Evolutionary conservation across 2,329 filamentous ascomycete species (phyloP).

Genomic region (Aschersonia sp.): DNA sequence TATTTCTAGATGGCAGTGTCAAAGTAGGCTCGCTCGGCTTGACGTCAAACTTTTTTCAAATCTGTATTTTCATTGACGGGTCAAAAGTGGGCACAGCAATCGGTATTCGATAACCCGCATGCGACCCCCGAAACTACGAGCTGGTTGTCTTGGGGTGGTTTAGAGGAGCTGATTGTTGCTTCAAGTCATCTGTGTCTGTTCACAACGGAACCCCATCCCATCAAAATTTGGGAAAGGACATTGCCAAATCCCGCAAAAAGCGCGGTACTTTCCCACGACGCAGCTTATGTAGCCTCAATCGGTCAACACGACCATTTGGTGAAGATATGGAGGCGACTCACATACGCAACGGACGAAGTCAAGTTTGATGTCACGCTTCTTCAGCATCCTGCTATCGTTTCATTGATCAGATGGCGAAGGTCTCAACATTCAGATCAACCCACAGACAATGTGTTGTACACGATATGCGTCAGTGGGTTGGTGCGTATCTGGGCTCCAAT

Average conservation of each 20-base stretch:
- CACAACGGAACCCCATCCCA: slow-evolving; percentile 29
- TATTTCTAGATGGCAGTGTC: slow-evolving; percentile 52
- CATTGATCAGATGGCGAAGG: slow-evolving; percentile 71
- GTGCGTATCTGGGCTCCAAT: slow-evolving; percentile 73
- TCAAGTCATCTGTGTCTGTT: slow-evolving; percentile 59
- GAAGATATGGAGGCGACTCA: slow-evolving; percentile 83
- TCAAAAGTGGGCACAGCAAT: slow-evolving; percentile 47
- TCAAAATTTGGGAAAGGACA: slow-evolving; percentile 56
- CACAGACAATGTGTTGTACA: slow-evolving; percentile 79
- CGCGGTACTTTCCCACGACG: slow-evolving; percentile 74
- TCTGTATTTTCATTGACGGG: no score
- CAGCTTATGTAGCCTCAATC: slow-evolving; percentile 70
- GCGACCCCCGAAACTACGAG: slow-evolving; percentile 19
- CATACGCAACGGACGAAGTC: slow-evolving; percentile 69
- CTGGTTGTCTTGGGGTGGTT: slow-evolving; percentile 69
- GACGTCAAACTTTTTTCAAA: not conserved
- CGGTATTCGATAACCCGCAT: slow-evolving; percentile 34
- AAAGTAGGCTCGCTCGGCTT: slow-evolving; percentile 37
- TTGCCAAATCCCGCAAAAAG: slow-evolving; percentile 62
- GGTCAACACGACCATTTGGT: slow-evolving; percentile 68
- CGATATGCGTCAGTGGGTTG: slow-evolving; percentile 66
- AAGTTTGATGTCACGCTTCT: slow-evolving; percentile 87
- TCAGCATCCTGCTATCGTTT: slow-evolving; percentile 69
- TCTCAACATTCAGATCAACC: slow-evolving; percentile 65
- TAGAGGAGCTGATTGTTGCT: slow-evolving; percentile 73